Conservation (phyloP, 768 basidiomycete species). For the Pulveroboletus ravenelii region DNA sequence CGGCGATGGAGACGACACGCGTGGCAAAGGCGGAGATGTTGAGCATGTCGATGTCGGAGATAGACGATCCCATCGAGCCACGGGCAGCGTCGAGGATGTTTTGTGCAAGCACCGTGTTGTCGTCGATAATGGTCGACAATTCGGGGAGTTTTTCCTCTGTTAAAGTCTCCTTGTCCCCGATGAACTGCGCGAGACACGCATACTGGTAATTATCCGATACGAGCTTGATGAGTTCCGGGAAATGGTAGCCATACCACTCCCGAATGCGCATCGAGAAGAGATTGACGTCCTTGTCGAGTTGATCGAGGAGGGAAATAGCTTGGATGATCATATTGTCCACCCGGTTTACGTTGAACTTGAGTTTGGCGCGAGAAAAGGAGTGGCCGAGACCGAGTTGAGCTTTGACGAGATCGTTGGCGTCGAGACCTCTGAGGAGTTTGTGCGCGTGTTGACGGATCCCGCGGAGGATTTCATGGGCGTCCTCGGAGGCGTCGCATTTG, state of each 20-base stretch:
- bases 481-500: constrained; percentile 76
- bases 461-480: constrained; percentile 80
- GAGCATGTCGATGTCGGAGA: constrained; percentile 90
- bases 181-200: constrained; percentile 77
- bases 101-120: constrained; percentile 80
- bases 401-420: constrained; percentile 81
- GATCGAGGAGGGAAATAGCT: constrained; percentile 96
- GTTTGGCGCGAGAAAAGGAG: constrained; percentile 94
- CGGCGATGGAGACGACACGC: constrained; percentile 86
- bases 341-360: constrained; percentile 96
- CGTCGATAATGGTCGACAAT: constrained; percentile 73
- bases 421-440: constrained; percentile 85
- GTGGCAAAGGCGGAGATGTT: constrained; percentile 91
- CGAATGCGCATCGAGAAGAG: constrained; percentile 96
- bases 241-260: constrained; percentile 99
- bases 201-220: constrained; percentile 95
- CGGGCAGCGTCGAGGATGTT: constrained; percentile 93
- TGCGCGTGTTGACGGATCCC: constrained; percentile 89
- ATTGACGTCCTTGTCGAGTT: constrained; percentile 99
- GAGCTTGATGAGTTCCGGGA: constrained; percentile 91
- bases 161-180: constrained; percentile 84
- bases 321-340: constrained; percentile 99
- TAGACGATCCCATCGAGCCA: constrained; percentile 89
- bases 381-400: constrained; percentile 97
- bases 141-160: constrained; percentile 76